phyloP scores from a whole-genome alignment of 2,329 filamentous ascomycete genomes.

The Thermomyces lanuginosus region DNA sequence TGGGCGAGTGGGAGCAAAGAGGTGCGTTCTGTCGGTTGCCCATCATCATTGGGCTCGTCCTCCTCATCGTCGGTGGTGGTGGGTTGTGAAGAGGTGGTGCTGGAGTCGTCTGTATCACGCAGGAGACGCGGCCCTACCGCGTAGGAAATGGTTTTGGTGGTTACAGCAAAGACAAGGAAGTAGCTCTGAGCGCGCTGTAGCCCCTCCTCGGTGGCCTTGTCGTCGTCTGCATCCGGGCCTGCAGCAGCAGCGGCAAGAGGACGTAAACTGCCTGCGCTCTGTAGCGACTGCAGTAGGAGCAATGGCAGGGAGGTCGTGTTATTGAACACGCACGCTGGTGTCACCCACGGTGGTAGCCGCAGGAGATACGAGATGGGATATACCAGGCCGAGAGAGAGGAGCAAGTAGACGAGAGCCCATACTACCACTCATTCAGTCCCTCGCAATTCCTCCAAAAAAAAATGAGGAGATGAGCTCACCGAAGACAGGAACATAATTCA shows the following conservation, averaged over 20 bases:
- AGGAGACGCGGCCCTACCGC: slow-evolving; percentile 45
- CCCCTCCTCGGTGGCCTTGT: slow-evolving; percentile 30
- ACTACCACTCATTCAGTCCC: slow-evolving; percentile 15
- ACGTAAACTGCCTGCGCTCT: slow-evolving; percentile 40
- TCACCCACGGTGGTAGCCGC: slow-evolving; percentile 37
- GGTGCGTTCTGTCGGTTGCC: slow-evolving; percentile 30
- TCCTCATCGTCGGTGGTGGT: slow-evolving; percentile 11
- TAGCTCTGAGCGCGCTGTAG: slow-evolving; percentile 47
- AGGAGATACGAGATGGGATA: slow-evolving; percentile 28
- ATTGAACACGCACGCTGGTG: slow-evolving; percentile 40
- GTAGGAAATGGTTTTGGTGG: slow-evolving; percentile 48
- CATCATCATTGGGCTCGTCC: slow-evolving; percentile 11
- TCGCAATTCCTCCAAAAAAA: not conserved
- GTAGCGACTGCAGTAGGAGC: slow-evolving; percentile 36
- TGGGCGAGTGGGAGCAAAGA: slow-evolving; percentile 32
- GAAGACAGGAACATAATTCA: slow-evolving; percentile 34
- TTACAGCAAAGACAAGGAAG: slow-evolving; percentile 49
- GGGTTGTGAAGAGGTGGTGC: too few relatives aligned
- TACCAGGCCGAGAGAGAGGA: slow-evolving; percentile 34
- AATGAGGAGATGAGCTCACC: slow-evolving; percentile 13
- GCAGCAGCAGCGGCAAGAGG: slow-evolving; percentile 30
- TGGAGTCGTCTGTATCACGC: slow-evolving; percentile 20
- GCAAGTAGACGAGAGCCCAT: slow-evolving; percentile 36
- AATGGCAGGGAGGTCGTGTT: slow-evolving; percentile 41
- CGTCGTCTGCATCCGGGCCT: too few relatives aligned